These are phyloP conservation scores for Conticribra weissflogii DNA, from an alignment of 108 stramenopile species.

Conservation along the genomic window DNA sequence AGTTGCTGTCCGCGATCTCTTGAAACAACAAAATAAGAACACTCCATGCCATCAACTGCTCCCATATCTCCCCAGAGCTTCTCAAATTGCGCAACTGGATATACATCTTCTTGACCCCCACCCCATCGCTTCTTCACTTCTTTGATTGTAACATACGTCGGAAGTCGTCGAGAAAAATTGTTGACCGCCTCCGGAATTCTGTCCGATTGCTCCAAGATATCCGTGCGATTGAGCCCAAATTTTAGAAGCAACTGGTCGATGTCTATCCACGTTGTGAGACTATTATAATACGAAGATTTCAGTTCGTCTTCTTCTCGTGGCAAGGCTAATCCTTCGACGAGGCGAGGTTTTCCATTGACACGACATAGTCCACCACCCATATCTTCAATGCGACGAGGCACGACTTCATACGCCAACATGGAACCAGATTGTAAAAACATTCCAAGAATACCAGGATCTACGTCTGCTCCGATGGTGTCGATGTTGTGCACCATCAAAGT, in stretches of 20 bases:
- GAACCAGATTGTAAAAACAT: conserved; percentile 45
- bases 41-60: conserved; percentile 50
- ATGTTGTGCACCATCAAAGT: conserved; percentile 74
- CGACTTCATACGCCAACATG: conserved; percentile 58
- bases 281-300: conserved; percentile 63
- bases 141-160: conserved; percentile 64
- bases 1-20: conserved; percentile 58
- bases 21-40: conserved; percentile 60
- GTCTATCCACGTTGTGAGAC: conserved; percentile 66
- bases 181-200: conserved; percentile 49
- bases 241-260: conserved; percentile 52
- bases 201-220: conserved; percentile 31
- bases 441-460: conserved; percentile 62
- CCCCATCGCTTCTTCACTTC: conserved; percentile 71
- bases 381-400: conserved; percentile 65
- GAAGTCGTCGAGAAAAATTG: conserved; percentile 50
- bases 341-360: conserved; percentile 53
- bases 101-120: conserved; percentile 63
- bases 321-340: conserved; percentile 66
- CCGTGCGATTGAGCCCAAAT: conserved; percentile 45
- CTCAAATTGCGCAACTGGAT: conserved; percentile 65
- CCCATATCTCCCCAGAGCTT: conserved; percentile 71
- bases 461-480: conserved; percentile 64
- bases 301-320: conserved; percentile 62
- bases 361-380: conserved; percentile 61